Evolutionary conservation across 805 yeast species (phyloP).

Genomic region (Millerago galiae): DNA sequence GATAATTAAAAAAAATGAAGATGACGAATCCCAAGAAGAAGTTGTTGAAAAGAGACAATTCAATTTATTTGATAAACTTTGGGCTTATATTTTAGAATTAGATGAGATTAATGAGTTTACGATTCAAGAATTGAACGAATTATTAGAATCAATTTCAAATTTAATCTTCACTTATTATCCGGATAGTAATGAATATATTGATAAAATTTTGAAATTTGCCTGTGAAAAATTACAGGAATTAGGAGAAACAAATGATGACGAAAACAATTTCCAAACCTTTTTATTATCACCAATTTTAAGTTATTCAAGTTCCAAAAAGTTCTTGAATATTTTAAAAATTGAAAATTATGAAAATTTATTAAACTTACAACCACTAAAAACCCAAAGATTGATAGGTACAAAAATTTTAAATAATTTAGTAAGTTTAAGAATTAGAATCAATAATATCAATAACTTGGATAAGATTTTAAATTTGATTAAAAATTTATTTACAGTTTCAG

Average conservation of each 20-base stretch:
- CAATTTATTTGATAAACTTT: conserved; percentile 55
- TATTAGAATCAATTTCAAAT: conserved; percentile 60
- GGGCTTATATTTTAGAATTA: conserved; percentile 55
- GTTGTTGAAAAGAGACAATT: conserved; percentile 6
- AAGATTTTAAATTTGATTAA: conserved; percentile 54
- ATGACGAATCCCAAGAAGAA: neutral
- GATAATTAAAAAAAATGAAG: conserved; percentile 5
- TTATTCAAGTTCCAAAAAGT: conserved; percentile 17
- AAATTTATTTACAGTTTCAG: conserved; percentile 17
- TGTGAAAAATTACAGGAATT: conserved; percentile 30
- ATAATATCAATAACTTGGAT: conserved; percentile 42
- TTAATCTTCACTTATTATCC: conserved; percentile 66
- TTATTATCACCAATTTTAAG: conserved; percentile 43
- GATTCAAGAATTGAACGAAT: conserved; percentile 53
- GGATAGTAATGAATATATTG: conserved; percentile 50
- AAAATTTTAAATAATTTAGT: conserved; percentile 57
- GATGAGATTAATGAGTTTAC: conserved; percentile 55
- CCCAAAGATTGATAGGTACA: conserved; percentile 53
- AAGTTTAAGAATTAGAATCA: conserved; percentile 29
- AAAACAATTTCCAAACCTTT: conserved; percentile 33
- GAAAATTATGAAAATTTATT: conserved; percentile 49
- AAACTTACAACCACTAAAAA: conserved; percentile 40
- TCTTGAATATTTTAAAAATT: conserved; percentile 33
- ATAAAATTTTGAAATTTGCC: conserved; percentile 55
- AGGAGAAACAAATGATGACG: conserved; percentile 21